phyloP scores from a whole-genome alignment of 176 grass and related monocot genomes.

The Oryza meridionalis region DNA sequence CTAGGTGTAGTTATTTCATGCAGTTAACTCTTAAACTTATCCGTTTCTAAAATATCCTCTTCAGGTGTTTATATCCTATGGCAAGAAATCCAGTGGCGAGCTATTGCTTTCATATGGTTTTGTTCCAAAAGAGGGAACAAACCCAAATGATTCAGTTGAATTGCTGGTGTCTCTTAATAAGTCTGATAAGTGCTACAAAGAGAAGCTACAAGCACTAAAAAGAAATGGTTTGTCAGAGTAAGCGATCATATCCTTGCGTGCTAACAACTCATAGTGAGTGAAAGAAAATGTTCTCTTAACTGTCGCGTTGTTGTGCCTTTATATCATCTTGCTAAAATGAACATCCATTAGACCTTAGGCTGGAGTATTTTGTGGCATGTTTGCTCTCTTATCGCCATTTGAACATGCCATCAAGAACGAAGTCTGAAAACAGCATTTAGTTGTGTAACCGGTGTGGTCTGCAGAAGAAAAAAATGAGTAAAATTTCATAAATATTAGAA shows the following conservation, averaged over 20 bases:
- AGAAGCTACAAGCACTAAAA: slow-evolving; percentile 80
- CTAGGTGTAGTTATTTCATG: slow-evolving; percentile 10
- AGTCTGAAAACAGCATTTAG: background rate
- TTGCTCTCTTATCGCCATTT: slow-evolving; percentile 21
- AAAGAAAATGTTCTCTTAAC: slow-evolving; percentile 11
- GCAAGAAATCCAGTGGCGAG: slow-evolving; percentile 95
- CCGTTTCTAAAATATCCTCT: slow-evolving; percentile 3
- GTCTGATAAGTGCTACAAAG: slow-evolving; percentile 82
- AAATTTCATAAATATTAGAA: background rate
- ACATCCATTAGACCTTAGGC: background rate
- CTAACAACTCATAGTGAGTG: background rate
- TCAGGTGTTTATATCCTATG: slow-evolving; percentile 97
- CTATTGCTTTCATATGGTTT: slow-evolving; percentile 98
- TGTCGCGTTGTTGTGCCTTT: background rate
- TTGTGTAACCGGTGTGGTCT: slow-evolving; percentile 11
- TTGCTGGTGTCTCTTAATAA: slow-evolving; percentile 77
- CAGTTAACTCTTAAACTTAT: slow-evolving; percentile 12
- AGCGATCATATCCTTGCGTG: slow-evolving; percentile 43
- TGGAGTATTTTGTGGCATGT: slow-evolving; percentile 1
- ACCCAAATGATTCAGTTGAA: slow-evolving; percentile 95
- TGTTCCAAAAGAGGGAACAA: slow-evolving; percentile 93
- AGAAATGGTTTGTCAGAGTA: slow-evolving; percentile 76
- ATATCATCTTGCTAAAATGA: slow-evolving; percentile 23
- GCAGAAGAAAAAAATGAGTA: background rate
- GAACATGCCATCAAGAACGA: background rate